A percentile compares a stretch with the other conserved stretches of the same genome.
phyloP scores from a whole-genome alignment of 371 early-diverging fungal genomes.

The Gilbertella persicaria region DNA sequence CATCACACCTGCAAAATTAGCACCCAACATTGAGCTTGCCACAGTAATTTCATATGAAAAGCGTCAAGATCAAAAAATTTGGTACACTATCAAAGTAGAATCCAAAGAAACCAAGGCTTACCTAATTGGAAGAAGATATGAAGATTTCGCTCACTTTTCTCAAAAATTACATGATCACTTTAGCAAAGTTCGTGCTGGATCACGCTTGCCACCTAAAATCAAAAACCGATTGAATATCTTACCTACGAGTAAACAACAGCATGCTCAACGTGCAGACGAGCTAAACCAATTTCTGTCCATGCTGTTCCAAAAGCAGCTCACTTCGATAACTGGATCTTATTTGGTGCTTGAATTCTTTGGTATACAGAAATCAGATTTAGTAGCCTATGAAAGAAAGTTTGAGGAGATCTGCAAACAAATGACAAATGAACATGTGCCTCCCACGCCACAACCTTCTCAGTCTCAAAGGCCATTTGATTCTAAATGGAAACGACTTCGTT shows the following conservation, averaged over 20 bases:
- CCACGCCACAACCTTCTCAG: neutral
- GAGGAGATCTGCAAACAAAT: neutral
- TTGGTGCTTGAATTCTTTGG: conserved; percentile 26
- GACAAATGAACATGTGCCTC: neutral
- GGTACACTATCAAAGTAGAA: conserved; percentile 21
- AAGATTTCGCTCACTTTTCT: conserved; percentile 29
- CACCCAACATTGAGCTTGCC: conserved; percentile 10
- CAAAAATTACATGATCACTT: conserved; percentile 20
- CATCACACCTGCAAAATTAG: neutral
- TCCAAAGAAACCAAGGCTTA: conserved; percentile 8
- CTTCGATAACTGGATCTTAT: conserved; percentile 21
- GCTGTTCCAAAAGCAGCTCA: conserved; percentile 15
- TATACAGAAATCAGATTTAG: conserved; percentile 6
- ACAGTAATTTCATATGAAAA: conserved; percentile 25
- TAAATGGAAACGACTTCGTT: conserved; percentile 26
- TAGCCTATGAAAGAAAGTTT: neutral
- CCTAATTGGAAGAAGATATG: conserved; percentile 20
- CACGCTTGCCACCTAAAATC: conserved; percentile 18
- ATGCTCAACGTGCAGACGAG: conserved; percentile 25
- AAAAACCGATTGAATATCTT: conserved; percentile 11
- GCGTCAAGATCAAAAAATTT: conserved; percentile 24
- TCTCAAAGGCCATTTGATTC: neutral
- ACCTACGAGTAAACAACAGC: conserved; percentile 11
- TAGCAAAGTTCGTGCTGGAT: conserved; percentile 2
- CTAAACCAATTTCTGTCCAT: conserved; percentile 20